Evolutionary conservation across 352 stramenopile species (phyloP), one percentile per base, ranked within the genome.

Genomic region (Globisporangium takayamanum): DNA sequence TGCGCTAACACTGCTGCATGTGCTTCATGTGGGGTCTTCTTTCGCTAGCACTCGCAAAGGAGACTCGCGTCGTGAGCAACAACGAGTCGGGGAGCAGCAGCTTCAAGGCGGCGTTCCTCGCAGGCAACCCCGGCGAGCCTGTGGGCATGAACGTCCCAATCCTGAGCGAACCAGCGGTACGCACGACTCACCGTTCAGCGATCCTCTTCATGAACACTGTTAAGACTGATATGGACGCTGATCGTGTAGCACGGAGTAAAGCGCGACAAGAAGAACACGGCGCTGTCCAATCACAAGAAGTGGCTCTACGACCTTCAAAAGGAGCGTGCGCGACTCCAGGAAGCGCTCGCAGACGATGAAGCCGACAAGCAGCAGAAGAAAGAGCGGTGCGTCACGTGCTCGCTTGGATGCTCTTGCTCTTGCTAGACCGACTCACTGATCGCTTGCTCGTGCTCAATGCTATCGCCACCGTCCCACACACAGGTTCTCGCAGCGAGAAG

Each of bases 221-320:
- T 22, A 22, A 22, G 22, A 22, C 22, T 22, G 22, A 8, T 36
- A 8, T 10, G 5, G 30, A 36, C 30, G 30, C 30, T 36, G 5
- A 8, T 36, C 8, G 30, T 10, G 30, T 44, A 91, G 82, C 79
- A 92, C 62, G 76, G 68, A 7, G 75, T 95, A 57, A 85, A 92
- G 55, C 80, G 84, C 57, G 86, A 96, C 70, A 95, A 93, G 70
- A 97, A 91, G 71, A 92, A 94, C 63, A 95, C 88, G 55, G 92
- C 90, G 20, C 59, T 98, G 25, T 93, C 84, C 45, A 96, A 95
- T 65, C 92, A 98, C 72, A 94, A 89, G 48, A 96, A 96, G 63
- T 97, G 92, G 92, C 72, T 97, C 14, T 69, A 87, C 53, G 89
- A 98, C 56, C 77, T 97, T n/a, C 92, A 97, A 57, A 94, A 93